Conservation (phyloP, 1,139 yeast species). For the Suhomyces maxii region DNA sequence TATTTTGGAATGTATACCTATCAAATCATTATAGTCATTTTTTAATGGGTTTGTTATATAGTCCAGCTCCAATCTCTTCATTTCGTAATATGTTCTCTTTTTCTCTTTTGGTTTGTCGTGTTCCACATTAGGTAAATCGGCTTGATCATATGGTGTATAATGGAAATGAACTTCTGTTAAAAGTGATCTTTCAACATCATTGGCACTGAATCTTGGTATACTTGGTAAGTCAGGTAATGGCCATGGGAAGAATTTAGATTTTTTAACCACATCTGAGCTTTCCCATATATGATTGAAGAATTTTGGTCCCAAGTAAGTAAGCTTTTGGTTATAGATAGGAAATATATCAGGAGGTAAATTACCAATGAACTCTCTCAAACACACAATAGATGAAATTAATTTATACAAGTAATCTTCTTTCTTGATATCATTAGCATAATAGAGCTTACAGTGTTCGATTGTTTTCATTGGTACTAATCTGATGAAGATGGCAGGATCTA, state of each 20-base stretch:
- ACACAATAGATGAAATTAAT: slow-evolving; percentile 80
- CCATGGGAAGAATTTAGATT: slow-evolving; percentile 49
- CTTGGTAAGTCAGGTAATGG: slow-evolving; percentile 75
- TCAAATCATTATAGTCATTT: slow-evolving; percentile 53
- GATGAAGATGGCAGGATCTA: slow-evolving; percentile 53
- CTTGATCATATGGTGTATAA: slow-evolving; percentile 54
- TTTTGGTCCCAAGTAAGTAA: slow-evolving; percentile 55
- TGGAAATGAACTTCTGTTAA: slow-evolving; percentile 74
- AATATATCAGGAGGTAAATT: slow-evolving; percentile 75
- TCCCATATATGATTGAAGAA: slow-evolving; percentile 54
- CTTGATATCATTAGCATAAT: slow-evolving; percentile 25
- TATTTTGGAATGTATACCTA: slow-evolving; percentile 50
- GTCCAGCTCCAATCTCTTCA: slow-evolving; percentile 67
- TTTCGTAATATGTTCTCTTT: slow-evolving; percentile 54
- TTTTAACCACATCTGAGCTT: slow-evolving; percentile 18
- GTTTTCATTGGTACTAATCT: slow-evolving; percentile 76
- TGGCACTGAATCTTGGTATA: slow-evolving; percentile 61
- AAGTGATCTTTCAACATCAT: slow-evolving; percentile 77
- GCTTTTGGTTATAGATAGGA: slow-evolving; percentile 69
- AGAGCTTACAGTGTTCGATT: slow-evolving; percentile 68
- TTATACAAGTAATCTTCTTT: slow-evolving; percentile 55
- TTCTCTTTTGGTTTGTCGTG: slow-evolving; percentile 13
- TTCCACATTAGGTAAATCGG: slow-evolving; percentile 24
- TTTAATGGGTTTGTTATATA: slow-evolving; percentile 67
- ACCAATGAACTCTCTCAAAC: slow-evolving; percentile 82